Evolutionary conservation across 1,284 basidiomycete genomes (phyloP).

Genomic region (Rhodotorula sp.): DNA sequence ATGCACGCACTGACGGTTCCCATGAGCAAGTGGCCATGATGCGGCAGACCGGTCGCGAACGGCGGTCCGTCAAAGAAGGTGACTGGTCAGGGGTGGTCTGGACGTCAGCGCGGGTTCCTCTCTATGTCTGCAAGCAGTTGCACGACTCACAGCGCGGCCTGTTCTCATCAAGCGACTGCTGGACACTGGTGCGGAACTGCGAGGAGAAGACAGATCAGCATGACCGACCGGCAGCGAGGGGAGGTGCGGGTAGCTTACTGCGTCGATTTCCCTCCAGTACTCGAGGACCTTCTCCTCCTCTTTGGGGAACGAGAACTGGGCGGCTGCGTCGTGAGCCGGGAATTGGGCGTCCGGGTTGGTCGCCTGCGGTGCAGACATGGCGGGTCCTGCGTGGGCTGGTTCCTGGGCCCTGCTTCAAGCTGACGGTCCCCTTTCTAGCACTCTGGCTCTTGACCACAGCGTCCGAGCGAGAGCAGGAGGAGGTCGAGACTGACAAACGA

Average conservation of each 20-base stretch:
- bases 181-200: constrained; percentile 82
- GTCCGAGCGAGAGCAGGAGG: too few relatives aligned
- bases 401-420: background rate
- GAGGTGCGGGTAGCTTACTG: constrained; percentile 47
- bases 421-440: background rate
- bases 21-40: constrained; percentile 65
- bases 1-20: constrained; percentile 82
- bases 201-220: background rate
- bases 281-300: constrained; percentile 55
- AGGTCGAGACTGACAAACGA: too few relatives aligned
- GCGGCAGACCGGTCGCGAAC: constrained; percentile 94
- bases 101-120: background rate
- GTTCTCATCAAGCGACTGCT: constrained; percentile 72
- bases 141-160: constrained; percentile 56
- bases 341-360: constrained; percentile 36
- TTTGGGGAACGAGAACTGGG: constrained; percentile 38
- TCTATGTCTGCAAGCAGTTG: background rate
- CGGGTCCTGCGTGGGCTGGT: background rate
- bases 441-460: background rate
- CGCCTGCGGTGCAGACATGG: constrained; percentile 7
- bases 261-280: constrained; percentile 96
- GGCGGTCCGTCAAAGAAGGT: constrained; percentile 66
- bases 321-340: constrained; percentile 29
- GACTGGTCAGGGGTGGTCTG: background rate
- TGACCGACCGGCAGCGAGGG: background rate